These are phyloP conservation scores for Glebionis coronaria DNA, from an alignment of 129 eudicot genomes.

Conservation along the genomic window DNA sequence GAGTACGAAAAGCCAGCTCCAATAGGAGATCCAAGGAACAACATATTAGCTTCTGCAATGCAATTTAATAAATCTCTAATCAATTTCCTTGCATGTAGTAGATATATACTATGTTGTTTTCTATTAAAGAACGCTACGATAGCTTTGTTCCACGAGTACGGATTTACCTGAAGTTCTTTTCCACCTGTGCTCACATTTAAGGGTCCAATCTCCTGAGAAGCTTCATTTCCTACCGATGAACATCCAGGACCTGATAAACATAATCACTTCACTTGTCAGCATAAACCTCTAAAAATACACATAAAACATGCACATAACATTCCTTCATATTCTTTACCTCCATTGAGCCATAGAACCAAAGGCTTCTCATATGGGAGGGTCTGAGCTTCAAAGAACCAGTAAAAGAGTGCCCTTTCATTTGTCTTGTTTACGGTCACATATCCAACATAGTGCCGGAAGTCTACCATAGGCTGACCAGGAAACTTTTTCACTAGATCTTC, in stretches of 20 bases:
- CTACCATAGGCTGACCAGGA: slow-evolving; percentile 60
- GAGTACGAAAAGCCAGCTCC: slow-evolving; percentile 97
- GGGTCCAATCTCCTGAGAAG: slow-evolving; percentile 93
- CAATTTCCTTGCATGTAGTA: not conserved
- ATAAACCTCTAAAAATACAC: not conserved
- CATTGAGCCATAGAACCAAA: slow-evolving; percentile 76
- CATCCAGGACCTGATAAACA: slow-evolving; percentile 81
- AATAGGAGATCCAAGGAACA: slow-evolving; percentile 85
- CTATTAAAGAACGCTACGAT: not conserved
- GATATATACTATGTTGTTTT: not conserved
- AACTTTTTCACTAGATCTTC: slow-evolving; percentile 56
- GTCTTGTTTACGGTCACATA: slow-evolving; percentile 58
- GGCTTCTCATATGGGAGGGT: slow-evolving; percentile 60
- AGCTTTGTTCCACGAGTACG: slow-evolving; percentile 66
- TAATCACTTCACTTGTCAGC: slow-evolving; percentile 34
- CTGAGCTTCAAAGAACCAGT: slow-evolving; percentile 80
- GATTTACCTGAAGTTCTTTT: slow-evolving; percentile 46
- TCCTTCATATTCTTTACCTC: slow-evolving; percentile 35
- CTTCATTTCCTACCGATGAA: slow-evolving; percentile 94
- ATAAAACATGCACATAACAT: not conserved
- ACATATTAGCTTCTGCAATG: slow-evolving; percentile 85
- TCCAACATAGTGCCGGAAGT: slow-evolving; percentile 71
- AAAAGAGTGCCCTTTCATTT: slow-evolving; percentile 61
- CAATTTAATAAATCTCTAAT: not conserved
- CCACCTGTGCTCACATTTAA: slow-evolving; percentile 53